Evolutionary conservation across 2,329 filamentous ascomycete species (phyloP), one percentile per base, ranked within the genome.

Genomic region (Aspergillus versicolor): DNA sequence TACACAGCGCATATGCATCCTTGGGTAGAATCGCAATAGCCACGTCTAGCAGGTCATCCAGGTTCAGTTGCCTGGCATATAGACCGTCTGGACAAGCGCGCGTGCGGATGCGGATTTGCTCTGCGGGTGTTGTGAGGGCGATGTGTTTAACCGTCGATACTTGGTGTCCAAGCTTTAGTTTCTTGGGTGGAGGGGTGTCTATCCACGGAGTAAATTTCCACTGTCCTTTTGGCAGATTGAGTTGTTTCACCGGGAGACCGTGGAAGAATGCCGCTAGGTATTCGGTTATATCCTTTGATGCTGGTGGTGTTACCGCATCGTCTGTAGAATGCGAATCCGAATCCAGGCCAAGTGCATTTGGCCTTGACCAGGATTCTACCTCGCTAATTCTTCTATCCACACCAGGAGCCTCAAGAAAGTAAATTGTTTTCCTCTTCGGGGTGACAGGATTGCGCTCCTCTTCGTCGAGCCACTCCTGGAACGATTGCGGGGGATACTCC

Each of bases 11-110:
- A 57, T 86, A 85, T 0, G 85, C 86, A 63, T 88, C 82, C 0
- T 63, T 50, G 0, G 85, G 85, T 0, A 88, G 70, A 15, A 82
- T 75, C 2, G 70, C 71, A 2, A 84, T 78, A 0, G 82, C 77
- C 0, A 76, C 80, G 61, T 88, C 85, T 0, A 88, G 75, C 2
- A 89, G 72, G 63, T 89, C 86, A 44, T 82, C 73, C 0, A 88
- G 75, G 54, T 87, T 84, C 3, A 89, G 68, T 63, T 75, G 70
- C 8, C 62, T 57, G 4, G 41, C 17, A 24, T 84, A 84, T 0
- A 75, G 41, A 0, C 70, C 71, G 47, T 86, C 82, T 0, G 77
- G 77, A 0, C 78, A 76, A 0, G 73, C 66, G 0, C 85, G 79
- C 3, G 74, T 75, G 9, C 84, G 78, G 49, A 89, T 80, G 1